Conservation (phyloP, 208 protist genomes). For the Crithidia acanthocephali region DNA sequence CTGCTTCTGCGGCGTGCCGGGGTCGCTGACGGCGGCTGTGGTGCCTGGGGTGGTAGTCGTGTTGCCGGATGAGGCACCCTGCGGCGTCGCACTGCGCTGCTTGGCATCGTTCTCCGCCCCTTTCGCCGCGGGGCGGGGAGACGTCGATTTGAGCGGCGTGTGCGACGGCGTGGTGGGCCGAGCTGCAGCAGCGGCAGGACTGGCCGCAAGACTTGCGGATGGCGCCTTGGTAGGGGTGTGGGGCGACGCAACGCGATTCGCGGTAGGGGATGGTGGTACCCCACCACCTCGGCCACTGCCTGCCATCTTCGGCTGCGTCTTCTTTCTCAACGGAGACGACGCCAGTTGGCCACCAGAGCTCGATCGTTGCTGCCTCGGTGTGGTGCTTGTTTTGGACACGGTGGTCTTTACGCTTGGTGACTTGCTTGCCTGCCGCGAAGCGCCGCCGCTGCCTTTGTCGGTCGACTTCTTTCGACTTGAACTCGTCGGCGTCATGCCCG, state of each 20-base stretch:
- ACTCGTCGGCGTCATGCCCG: not conserved
- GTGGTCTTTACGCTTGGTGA: not conserved
- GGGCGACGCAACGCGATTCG: not conserved
- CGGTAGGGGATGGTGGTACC: not conserved
- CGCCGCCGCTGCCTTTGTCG: not conserved
- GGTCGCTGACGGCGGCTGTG: not conserved
- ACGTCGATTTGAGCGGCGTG: not conserved
- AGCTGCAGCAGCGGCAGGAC: not conserved
- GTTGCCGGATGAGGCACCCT: not conserved
- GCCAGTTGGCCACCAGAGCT: not conserved
- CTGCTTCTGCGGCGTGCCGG: not conserved
- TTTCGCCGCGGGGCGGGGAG: slow-evolving; percentile 4
- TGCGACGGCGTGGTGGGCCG: not conserved
- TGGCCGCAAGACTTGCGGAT: not conserved
- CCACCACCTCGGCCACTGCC: not conserved
- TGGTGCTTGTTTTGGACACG: not conserved
- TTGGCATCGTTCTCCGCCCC: not conserved
- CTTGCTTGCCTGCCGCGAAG: slow-evolving; percentile 1
- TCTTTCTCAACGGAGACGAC: not conserved
- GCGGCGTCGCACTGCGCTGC: not conserved
- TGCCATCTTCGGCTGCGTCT: not conserved
- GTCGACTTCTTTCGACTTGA: not conserved
- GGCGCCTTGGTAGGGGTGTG: not conserved
- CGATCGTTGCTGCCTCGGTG: not conserved
- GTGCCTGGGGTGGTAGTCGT: not conserved